These are phyloP conservation scores for Kurtzmaniella quercitrusa DNA, from an alignment of 1,139 yeast species.

Conservation along the genomic window DNA sequence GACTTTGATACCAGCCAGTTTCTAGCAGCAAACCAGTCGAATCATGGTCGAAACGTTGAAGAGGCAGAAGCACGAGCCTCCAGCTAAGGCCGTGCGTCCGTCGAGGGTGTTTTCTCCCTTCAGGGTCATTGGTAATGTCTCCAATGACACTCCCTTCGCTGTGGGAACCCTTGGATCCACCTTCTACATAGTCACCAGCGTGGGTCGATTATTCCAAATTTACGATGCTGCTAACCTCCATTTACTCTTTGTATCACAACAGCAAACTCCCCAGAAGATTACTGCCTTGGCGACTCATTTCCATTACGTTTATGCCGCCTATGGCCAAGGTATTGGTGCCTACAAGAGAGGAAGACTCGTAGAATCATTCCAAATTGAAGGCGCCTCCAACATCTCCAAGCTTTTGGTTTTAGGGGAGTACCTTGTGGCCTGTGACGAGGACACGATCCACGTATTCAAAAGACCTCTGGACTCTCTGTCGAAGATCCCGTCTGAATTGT, in stretches of 20 bases:
- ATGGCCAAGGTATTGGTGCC: slow-evolving; percentile 67
- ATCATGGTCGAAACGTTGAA: slow-evolving; percentile 28
- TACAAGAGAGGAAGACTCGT: slow-evolving; percentile 80
- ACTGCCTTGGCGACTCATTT: slow-evolving; percentile 73
- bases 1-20: neutral
- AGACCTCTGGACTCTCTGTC: slow-evolving; percentile 34
- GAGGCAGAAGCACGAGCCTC: slow-evolving; percentile 22
- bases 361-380: slow-evolving; percentile 31
- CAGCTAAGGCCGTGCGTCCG: slow-evolving; percentile 8
- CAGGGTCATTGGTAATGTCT: slow-evolving; percentile 58
- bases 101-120: slow-evolving; percentile 44
- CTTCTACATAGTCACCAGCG: slow-evolving; percentile 83
- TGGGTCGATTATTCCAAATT: slow-evolving; percentile 86
- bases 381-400: slow-evolving; percentile 31
- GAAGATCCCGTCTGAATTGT: slow-evolving; percentile 58
- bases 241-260: slow-evolving; percentile 79
- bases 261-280: slow-evolving; percentile 68
- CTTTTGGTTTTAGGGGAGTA: slow-evolving; percentile 76
- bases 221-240: slow-evolving; percentile 90
- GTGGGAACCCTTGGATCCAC: slow-evolving; percentile 86
- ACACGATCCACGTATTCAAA: slow-evolving; percentile 60
- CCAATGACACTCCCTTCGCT: slow-evolving; percentile 80
- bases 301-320: slow-evolving; percentile 80
- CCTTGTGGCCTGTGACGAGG: slow-evolving; percentile 54
- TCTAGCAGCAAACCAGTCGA: neutral